These are phyloP conservation scores for Colletotrichum tofieldiae DNA, from an alignment of 2,329 filamentous ascomycete genomes.

Conservation along the genomic window DNA sequence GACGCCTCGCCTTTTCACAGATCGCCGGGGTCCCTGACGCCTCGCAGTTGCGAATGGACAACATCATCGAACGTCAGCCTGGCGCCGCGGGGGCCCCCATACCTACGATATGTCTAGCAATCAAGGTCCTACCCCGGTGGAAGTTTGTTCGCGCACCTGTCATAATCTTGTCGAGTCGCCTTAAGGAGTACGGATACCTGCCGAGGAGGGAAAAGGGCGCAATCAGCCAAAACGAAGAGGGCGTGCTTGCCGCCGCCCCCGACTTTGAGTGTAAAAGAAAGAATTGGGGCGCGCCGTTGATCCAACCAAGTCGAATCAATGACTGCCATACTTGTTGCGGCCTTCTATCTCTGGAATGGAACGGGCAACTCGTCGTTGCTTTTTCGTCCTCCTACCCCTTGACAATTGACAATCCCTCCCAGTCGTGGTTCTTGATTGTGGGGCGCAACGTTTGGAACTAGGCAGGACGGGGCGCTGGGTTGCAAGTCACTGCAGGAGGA, in stretches of 20 bases:
- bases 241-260: constrained; percentile 11
- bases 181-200: not conserved
- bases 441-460: constrained; percentile 28
- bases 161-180: not conserved
- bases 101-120: not conserved
- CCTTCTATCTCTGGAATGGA: constrained; percentile 31
- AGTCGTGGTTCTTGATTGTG: constrained; percentile 2
- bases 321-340: not conserved
- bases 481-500: constrained; percentile 28
- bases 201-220: not conserved
- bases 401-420: not conserved
- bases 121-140: not conserved
- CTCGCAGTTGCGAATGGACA: constrained; percentile 32
- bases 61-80: constrained; percentile 36
- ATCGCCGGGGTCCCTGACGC: constrained; percentile 25
- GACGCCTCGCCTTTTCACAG: constrained; percentile 20
- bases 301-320: not conserved
- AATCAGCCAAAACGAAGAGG: not conserved
- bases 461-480: not conserved
- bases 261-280: not conserved
- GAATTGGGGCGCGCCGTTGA: not conserved
- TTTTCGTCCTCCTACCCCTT: constrained; percentile 20
- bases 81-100: not conserved
- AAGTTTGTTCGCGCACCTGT: not conserved
- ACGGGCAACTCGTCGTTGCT: constrained; percentile 34